phyloP scores from a whole-genome alignment of 1,284 basidiomycete species.

The Vanrija sp. region DNA sequence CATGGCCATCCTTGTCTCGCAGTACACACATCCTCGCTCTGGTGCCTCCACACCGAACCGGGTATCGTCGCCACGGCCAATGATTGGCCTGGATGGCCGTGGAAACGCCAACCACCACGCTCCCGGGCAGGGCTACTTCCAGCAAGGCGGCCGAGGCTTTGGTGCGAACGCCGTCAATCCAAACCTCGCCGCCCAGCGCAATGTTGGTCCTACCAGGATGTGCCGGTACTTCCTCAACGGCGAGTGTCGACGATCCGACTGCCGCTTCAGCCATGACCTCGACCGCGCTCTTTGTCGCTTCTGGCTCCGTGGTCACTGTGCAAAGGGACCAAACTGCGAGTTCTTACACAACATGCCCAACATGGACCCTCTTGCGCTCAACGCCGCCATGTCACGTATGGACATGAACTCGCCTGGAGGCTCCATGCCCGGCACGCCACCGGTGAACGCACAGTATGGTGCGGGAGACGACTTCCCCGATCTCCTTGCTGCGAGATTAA shows the following conservation, averaged over 20 bases:
- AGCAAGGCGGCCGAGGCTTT: slow-evolving; percentile 37
- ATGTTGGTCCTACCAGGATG: slow-evolving; percentile 61
- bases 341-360: slow-evolving; percentile 83
- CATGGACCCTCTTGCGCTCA: slow-evolving; percentile 48
- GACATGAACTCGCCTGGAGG: slow-evolving; percentile 56
- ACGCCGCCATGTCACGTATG: slow-evolving; percentile 65
- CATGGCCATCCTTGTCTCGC: slow-evolving; percentile 86
- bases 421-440: slow-evolving; percentile 33
- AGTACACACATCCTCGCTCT: slow-evolving; percentile 47
- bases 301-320: slow-evolving; percentile 94
- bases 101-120: slow-evolving; percentile 21
- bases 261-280: slow-evolving; percentile 91
- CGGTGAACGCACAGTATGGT: slow-evolving; percentile 24
- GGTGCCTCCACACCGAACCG: slow-evolving; percentile 45
- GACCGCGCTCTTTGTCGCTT: slow-evolving; percentile 92
- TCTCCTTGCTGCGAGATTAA: slow-evolving; percentile 45
- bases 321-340: slow-evolving; percentile 73
- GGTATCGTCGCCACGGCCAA: slow-evolving; percentile 32
- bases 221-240: slow-evolving; percentile 96
- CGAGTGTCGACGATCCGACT: slow-evolving; percentile 92
- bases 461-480: slow-evolving; percentile 82
- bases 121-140: slow-evolving; percentile 41
- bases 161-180: slow-evolving; percentile 30
- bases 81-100: slow-evolving; percentile 30
- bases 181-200: slow-evolving; percentile 44